Conservation (phyloP, 2,329 filamentous ascomycete species). For the Nemania sp. region DNA sequence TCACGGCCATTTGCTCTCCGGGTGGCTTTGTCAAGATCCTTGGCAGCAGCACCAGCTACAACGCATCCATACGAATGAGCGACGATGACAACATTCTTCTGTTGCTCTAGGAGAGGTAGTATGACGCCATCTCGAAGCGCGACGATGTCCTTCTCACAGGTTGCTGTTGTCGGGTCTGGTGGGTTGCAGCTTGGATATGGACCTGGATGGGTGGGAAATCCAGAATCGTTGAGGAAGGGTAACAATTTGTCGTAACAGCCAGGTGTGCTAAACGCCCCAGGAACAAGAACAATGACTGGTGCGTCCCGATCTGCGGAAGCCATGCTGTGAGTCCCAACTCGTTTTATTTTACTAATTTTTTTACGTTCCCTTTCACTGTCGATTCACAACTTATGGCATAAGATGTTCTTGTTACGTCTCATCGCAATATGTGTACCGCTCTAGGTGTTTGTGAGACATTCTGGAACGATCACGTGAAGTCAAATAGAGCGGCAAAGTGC, state of each 20-base stretch:
- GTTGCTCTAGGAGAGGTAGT: conserved; percentile 27
- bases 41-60: conserved; percentile 31
- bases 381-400: too few species aligned
- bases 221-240: conserved; percentile 26
- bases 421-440: too few species aligned
- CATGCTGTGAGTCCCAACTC: too few species aligned
- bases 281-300: conserved; percentile 28
- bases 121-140: conserved; percentile 25
- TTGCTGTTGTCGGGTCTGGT: conserved; percentile 21
- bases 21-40: conserved; percentile 30
- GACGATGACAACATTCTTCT: conserved; percentile 30
- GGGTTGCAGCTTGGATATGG: conserved; percentile 32
- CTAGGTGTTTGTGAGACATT: too few species aligned
- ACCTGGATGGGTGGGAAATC: conserved; percentile 26
- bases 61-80: conserved; percentile 35
- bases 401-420: too few species aligned
- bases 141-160: conserved; percentile 19
- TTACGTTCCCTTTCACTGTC: too few species aligned
- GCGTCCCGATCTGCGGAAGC: too few species aligned
- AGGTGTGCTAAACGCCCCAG: conserved; percentile 30
- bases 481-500: too few species aligned
- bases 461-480: too few species aligned
- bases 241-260: conserved; percentile 23
- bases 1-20: conserved; percentile 17
- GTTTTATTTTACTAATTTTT: too few species aligned